Conservation (phyloP, 352 stramenopile species). For the Pythium folliculosum region DNA sequence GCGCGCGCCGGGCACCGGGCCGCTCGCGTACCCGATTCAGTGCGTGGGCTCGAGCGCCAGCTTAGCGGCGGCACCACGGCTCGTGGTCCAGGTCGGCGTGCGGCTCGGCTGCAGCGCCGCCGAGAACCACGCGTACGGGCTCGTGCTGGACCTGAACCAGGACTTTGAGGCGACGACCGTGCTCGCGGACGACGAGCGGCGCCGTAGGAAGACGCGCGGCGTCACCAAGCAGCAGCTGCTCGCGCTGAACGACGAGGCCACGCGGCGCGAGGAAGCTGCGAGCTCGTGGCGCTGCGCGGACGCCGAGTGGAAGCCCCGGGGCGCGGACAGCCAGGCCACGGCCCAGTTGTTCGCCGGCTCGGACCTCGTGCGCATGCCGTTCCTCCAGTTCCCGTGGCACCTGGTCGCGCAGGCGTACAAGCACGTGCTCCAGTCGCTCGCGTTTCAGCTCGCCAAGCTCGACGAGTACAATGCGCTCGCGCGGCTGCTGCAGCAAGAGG, state of each 20-base stretch:
- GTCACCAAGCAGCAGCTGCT: slow-evolving; percentile 43
- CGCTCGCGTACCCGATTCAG: slow-evolving; percentile 57
- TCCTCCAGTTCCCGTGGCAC: slow-evolving; percentile 56
- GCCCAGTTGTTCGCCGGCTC: slow-evolving; percentile 42
- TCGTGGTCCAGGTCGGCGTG: slow-evolving; percentile 52
- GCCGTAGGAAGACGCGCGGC: slow-evolving; percentile 34
- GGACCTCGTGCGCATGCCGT: slow-evolving; percentile 53
- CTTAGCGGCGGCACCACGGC: background rate
- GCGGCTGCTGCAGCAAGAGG: slow-evolving; percentile 43
- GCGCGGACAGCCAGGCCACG: background rate
- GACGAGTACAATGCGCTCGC: slow-evolving; percentile 66
- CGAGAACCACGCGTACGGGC: slow-evolving; percentile 68
- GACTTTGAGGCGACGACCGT: slow-evolving; percentile 36
- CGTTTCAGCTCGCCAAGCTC: slow-evolving; percentile 55
- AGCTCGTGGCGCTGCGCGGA: slow-evolving; percentile 36
- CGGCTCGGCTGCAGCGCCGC: slow-evolving; percentile 43
- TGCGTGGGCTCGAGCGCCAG: slow-evolving; percentile 34
- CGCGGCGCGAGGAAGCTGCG: slow-evolving; percentile 8
- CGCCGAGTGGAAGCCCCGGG: slow-evolving; percentile 44
- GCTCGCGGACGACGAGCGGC: slow-evolving; percentile 11
- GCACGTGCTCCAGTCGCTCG: slow-evolving; percentile 37
- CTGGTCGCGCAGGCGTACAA: slow-evolving; percentile 54
- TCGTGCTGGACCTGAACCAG: slow-evolving; percentile 60
- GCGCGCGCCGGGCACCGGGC: slow-evolving; percentile 26
- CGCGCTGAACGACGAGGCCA: slow-evolving; percentile 30